These are phyloP conservation scores for Leccinum rimulosum DNA, from an alignment of 768 basidiomycete genomes.

Conservation along the genomic window DNA sequence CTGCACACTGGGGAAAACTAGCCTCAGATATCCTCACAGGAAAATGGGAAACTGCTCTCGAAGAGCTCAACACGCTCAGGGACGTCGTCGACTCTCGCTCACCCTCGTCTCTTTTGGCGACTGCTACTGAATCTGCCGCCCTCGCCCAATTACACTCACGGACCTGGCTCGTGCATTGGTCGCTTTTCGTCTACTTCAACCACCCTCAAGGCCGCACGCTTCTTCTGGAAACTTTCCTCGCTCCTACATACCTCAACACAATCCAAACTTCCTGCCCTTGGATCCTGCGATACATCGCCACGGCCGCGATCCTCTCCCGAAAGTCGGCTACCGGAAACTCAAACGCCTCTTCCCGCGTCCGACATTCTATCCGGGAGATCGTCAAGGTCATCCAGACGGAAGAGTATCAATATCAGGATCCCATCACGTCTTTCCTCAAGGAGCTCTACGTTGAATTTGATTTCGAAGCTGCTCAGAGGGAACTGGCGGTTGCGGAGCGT, in stretches of 20 bases:
- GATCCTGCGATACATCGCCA: constrained; percentile 91
- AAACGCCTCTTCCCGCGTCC: constrained; percentile 64
- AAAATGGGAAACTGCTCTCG: constrained; percentile 91
- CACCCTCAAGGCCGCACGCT: constrained; percentile 88
- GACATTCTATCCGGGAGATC: constrained; percentile 86
- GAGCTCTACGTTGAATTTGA: constrained; percentile 95
- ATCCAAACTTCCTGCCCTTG: constrained; percentile 95
- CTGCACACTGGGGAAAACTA: constrained; percentile 98
- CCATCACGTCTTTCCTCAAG: constrained; percentile 89
- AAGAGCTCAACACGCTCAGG: constrained; percentile 93
- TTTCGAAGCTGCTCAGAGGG: constrained; percentile 89
- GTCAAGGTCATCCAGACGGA: constrained; percentile 94
- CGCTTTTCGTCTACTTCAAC: constrained; percentile 97
- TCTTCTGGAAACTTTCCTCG: constrained; percentile 94
- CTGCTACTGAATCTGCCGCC: constrained; percentile 58
- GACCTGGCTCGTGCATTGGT: constrained; percentile 98
- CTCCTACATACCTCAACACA: constrained; percentile 96
- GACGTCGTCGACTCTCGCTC: constrained; percentile 86
- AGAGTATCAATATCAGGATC: constrained; percentile 94
- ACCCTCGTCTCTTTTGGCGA: constrained; percentile 46
- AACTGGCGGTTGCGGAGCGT: constrained; percentile 72
- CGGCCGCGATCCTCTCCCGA: constrained; percentile 89
- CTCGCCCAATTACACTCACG: constrained; percentile 89
- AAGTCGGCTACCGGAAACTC: constrained; percentile 56
- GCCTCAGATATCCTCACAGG: constrained; percentile 95